Percentiles rank a stretch among this genome's conserved stretches.
phyloP scores from a whole-genome alignment of 306 rosid genomes.

The Astragalus membranaceus region DNA sequence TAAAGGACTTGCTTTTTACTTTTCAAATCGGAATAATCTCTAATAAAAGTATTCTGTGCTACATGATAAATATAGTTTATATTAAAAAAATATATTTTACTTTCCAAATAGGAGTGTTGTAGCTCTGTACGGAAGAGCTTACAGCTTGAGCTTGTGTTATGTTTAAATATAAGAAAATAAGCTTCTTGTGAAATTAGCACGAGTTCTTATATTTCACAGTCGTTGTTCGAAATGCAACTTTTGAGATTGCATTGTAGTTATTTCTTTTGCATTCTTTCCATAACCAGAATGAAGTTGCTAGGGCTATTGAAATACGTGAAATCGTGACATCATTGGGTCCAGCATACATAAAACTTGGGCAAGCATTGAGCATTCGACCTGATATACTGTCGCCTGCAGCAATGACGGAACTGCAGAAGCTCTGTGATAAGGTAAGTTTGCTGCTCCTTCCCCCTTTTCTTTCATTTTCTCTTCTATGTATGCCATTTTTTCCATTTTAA shows the following conservation, averaged over 20 bases:
- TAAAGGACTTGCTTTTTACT: too few relatives aligned
- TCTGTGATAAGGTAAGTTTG: constrained; percentile 78
- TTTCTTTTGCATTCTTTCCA: constrained; percentile 19
- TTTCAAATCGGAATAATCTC: too few relatives aligned
- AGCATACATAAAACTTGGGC: constrained; percentile 96
- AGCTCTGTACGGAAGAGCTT: constrained; percentile 19
- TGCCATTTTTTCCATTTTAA: constrained; percentile 8
- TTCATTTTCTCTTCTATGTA: background rate
- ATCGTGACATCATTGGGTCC: constrained; percentile 99
- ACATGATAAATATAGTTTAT: too few relatives aligned
- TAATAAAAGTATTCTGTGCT: too few relatives aligned
- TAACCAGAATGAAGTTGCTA: constrained; percentile 89
- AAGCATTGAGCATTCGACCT: constrained; percentile 97
- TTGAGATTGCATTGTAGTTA: constrained; percentile 5
- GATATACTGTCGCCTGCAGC: constrained; percentile 93
- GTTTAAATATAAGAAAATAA: background rate
- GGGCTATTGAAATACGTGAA: constrained; percentile 93
- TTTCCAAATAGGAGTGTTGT: background rate
- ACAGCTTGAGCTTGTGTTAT: background rate
- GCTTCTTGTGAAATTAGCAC: background rate
- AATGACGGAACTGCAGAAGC: constrained; percentile 95
- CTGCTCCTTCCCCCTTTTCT: background rate
- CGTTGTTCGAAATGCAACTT: background rate
- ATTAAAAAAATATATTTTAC: too few relatives aligned
- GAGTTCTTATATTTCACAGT: constrained; percentile 15